Conservation (phyloP, 2,329 filamentous ascomycete species). For the Claviceps pazoutovae region DNA sequence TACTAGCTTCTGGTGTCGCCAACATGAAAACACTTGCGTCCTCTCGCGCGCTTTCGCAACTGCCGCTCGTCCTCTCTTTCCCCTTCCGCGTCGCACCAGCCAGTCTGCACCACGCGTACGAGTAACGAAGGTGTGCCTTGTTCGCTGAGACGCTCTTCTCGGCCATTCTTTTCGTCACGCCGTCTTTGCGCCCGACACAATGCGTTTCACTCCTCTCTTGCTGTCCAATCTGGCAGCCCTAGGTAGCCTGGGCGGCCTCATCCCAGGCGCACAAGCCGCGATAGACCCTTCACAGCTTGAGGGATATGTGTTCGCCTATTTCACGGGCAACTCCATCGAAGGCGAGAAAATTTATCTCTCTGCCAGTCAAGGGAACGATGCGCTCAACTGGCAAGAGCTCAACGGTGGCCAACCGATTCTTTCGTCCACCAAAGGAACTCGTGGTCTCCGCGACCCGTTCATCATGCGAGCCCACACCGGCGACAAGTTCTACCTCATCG, state of each 20-base stretch:
- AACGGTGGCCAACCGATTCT: background rate
- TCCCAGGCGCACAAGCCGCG: background rate
- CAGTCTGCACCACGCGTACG: background rate
- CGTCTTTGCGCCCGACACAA: background rate
- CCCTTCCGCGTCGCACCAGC: background rate
- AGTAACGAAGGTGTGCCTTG: background rate
- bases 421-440: background rate
- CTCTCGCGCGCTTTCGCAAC: too few species aligned
- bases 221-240: background rate
- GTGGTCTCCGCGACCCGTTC: slow-evolving; percentile 1
- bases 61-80: background rate
- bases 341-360: slow-evolving; percentile 1
- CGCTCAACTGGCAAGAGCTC: background rate
- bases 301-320: slow-evolving; percentile 1
- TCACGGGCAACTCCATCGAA: slow-evolving; percentile 1
- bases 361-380: background rate
- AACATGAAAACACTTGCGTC: too few species aligned
- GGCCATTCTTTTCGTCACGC: background rate
- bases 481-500: slow-evolving; percentile 1
- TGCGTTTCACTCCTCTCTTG: background rate
- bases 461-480: slow-evolving; percentile 1
- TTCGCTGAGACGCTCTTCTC: too few species aligned
- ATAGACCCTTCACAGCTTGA: background rate
- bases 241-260: background rate
- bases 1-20: background rate